Evolutionary conservation across 306 rosid species (phyloP).

Genomic region (Phaseolus lunatus): DNA sequence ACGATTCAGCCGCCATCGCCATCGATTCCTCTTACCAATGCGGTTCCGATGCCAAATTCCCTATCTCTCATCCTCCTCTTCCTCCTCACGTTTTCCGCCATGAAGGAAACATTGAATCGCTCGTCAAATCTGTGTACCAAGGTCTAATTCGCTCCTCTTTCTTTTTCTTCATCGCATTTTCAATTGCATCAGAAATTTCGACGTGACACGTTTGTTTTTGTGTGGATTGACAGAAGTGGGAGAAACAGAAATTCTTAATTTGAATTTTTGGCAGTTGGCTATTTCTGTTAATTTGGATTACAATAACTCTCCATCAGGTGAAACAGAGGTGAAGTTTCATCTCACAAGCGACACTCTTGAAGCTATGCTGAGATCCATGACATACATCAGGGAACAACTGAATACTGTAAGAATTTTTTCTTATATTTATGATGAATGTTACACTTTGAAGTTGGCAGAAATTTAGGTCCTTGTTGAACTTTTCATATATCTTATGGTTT

Average conservation of each 20-base stretch:
- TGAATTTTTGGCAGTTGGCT: no score
- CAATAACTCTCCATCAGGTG: conserved; percentile 61
- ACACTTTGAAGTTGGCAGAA: background rate
- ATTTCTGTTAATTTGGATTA: no score
- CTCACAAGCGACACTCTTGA: conserved; percentile 69
- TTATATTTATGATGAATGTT: conserved; percentile 26
- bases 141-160: conserved; percentile 44
- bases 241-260: conserved; percentile 47
- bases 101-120: conserved; percentile 94
- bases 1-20: conserved; percentile 95
- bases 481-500: background rate
- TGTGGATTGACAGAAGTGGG: conserved; percentile 62
- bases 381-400: conserved; percentile 69
- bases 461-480: background rate
- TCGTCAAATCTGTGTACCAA: conserved; percentile 87
- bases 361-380: conserved; percentile 75
- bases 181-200: background rate
- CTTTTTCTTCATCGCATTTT: background rate
- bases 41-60: conserved; percentile 24
- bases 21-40: conserved; percentile 56
- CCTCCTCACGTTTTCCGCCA: conserved; percentile 83
- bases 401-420: conserved; percentile 55
- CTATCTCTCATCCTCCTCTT: conserved; percentile 12
- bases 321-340: conserved; percentile 72
- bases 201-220: background rate